Base-by-base conservation (phyloP, 495 filamentous ascomycete genomes). In the Bacidia gigantensis region DNA sequence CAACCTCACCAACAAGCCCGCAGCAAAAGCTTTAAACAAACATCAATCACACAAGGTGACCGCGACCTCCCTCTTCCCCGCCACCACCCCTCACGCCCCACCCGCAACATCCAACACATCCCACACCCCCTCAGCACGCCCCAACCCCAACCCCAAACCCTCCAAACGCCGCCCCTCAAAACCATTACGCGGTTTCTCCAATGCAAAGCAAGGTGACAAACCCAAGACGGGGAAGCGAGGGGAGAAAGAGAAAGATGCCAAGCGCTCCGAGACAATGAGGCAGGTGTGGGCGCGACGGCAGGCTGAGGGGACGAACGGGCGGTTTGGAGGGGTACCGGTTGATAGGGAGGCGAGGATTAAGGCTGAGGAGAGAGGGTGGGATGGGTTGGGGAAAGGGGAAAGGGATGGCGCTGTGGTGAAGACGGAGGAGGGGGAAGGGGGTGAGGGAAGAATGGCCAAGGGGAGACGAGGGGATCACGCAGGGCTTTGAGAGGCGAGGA, bases 211-310 rank as follows among this genome's bases (percentile, higher is more conserved):
- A 49, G 75, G 63, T 41, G 42, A 17, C 10, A 23, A 45, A 17
- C 3, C 29, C 14, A 35, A 12, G 23, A 39, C 26, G 32, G 21
- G 62, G 64, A 2, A 55, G 66, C 35, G 67, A 69, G 55, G 70
- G 71, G 58, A 60, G 40, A 72, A 72, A 49, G 71, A 69, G 20
- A 75, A 73, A 62, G 72, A 75, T 51, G 69, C 72, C 1, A 70
- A 71, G 46, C 64, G 72, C 5, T 70, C 69, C 11, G 67, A 71
- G 50, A 71, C 71, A 11, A 73, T 73, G 72, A 35, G 22, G 22
- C 1, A 32, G 11, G 22, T 39, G 23, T 51, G 53, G 53, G 48
- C 40, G 18, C 43, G 21, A 26, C 39, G 53, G 2, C n/a, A 39
- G 53, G 53, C 38, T 2, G 23, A 40, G 0, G 53, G 53, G 53